phyloP scores from a whole-genome alignment of 768 basidiomycete species.

The Macrolepiota albuminosa region DNA sequence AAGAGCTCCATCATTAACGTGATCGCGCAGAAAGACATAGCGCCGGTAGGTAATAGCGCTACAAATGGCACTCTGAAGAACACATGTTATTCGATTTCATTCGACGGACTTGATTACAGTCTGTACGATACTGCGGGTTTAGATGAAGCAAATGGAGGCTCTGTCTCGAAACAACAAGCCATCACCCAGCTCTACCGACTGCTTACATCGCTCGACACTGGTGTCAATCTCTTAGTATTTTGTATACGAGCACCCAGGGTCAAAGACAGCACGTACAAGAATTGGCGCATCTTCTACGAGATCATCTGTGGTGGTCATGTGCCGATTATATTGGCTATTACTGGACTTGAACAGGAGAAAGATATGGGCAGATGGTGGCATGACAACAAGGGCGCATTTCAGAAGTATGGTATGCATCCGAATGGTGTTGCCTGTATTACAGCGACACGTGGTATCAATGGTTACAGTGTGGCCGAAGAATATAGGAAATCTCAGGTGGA shows the following conservation, averaged over 20 bases:
- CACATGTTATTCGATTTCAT: conserved; percentile 17
- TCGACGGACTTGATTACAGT: conserved; percentile 19
- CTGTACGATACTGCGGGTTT: conserved; percentile 37
- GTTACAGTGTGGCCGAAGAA: conserved; percentile 14
- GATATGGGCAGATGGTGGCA: conserved; percentile 33
- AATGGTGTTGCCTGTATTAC: not conserved
- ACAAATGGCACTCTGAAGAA: conserved; percentile 33
- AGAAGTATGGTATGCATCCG: not conserved
- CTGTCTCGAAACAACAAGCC: conserved; percentile 17
- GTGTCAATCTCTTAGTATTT: conserved; percentile 17
- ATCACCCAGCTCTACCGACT: conserved; percentile 23
- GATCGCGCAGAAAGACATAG: conserved; percentile 24
- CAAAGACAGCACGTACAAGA: conserved; percentile 13
- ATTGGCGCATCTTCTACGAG: conserved; percentile 33
- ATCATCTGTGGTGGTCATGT: conserved; percentile 32
- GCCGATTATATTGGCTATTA: conserved; percentile 33
- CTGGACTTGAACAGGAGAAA: conserved; percentile 29
- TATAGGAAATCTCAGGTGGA: conserved; percentile 26
- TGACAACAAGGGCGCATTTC: conserved; percentile 24
- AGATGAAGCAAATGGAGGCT: conserved; percentile 26
- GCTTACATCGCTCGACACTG: conserved; percentile 19
- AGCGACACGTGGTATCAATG: not conserved
- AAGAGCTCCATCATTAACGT: conserved; percentile 43
- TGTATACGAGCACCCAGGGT: not conserved
- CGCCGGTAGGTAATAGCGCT: conserved; percentile 24